A percentile compares a stretch with the other conserved stretches of the same genome.
Evolutionary conservation across 768 basidiomycete species (phyloP).

Genomic region (Gloeostereum incarnatum): DNA sequence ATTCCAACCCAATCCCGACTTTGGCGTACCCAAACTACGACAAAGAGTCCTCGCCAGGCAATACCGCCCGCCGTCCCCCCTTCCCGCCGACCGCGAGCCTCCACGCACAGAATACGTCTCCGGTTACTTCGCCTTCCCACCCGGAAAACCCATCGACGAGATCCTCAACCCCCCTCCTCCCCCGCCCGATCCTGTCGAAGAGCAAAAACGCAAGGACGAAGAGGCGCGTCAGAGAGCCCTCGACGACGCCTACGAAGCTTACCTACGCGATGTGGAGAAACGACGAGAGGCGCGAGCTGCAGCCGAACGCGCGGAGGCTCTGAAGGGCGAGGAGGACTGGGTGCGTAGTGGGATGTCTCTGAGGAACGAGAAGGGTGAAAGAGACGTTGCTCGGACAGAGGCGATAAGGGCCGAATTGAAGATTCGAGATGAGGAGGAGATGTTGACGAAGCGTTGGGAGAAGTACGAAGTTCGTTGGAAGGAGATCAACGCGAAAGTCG

Average conservation of each 20-base stretch:
- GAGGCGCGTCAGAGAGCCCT: too few species aligned
- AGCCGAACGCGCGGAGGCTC: conserved; percentile 30
- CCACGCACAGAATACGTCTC: too few species aligned
- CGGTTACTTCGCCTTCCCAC: too few species aligned
- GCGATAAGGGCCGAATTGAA: conserved; percentile 36
- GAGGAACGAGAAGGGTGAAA: conserved; percentile 36
- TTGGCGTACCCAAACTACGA: too few species aligned
- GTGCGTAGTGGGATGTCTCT: conserved; percentile 50
- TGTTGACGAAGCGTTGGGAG: conserved; percentile 34
- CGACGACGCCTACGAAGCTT: conserved; percentile 3
- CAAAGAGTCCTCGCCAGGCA: too few species aligned
- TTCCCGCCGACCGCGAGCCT: too few species aligned
- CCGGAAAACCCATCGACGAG: too few species aligned
- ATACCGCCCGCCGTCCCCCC: too few species aligned
- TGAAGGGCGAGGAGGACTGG: conserved; percentile 49
- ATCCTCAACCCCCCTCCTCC: too few species aligned
- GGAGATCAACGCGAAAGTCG: conserved; percentile 17
- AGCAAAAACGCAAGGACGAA: too few species aligned
- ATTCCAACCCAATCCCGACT: too few species aligned
- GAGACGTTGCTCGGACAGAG: conserved; percentile 42
- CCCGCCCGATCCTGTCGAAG: too few species aligned
- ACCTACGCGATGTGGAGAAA: conserved; percentile 6
- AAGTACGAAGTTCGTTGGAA: conserved; percentile 46
- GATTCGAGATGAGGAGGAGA: conserved; percentile 30
- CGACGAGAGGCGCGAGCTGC: conserved; percentile 14